These are phyloP conservation scores for Rhizopogon roseolus DNA, from an alignment of 768 basidiomycete genomes.

Conservation along the genomic window DNA sequence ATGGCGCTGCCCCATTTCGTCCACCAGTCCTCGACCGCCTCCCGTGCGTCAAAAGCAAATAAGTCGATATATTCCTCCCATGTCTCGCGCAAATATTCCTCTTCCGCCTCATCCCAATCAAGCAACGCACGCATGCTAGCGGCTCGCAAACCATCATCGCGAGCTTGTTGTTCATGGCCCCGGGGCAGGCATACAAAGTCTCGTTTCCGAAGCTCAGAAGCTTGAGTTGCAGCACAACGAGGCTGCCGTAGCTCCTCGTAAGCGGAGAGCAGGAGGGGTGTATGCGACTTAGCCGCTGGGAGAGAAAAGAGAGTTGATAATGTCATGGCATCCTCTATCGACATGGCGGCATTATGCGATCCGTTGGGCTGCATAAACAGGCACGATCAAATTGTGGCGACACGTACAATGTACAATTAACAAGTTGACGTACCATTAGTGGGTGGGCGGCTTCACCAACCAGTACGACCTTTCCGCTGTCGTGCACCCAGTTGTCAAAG, in stretches of 20 bases:
- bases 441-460: slow-evolving; percentile 61
- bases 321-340: slow-evolving; percentile 59
- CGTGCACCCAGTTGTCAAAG: slow-evolving; percentile 47
- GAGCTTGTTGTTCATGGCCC: slow-evolving; percentile 37
- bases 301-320: slow-evolving; percentile 52
- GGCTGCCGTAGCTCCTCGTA: slow-evolving; percentile 56
- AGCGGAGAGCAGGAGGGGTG: slow-evolving; percentile 44
- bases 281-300: slow-evolving; percentile 38
- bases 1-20: slow-evolving; percentile 39
- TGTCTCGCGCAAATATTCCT: slow-evolving; percentile 37
- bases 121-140: slow-evolving; percentile 19
- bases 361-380: slow-evolving; percentile 38
- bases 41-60: slow-evolving; percentile 44
- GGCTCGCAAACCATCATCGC: slow-evolving; percentile 33
- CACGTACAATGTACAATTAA: neutral
- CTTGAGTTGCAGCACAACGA: slow-evolving; percentile 36
- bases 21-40: slow-evolving; percentile 62
- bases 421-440: slow-evolving; percentile 31
- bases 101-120: slow-evolving; percentile 34
- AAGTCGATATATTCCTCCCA: slow-evolving; percentile 48
- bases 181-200: slow-evolving; percentile 34
- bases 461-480: slow-evolving; percentile 44
- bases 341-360: slow-evolving; percentile 41
- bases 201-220: slow-evolving; percentile 39
- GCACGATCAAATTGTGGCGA: neutral